These are phyloP conservation scores for Ambispora gerdemannii DNA, from an alignment of 192 early-diverging fungal species.

Conservation along the genomic window DNA sequence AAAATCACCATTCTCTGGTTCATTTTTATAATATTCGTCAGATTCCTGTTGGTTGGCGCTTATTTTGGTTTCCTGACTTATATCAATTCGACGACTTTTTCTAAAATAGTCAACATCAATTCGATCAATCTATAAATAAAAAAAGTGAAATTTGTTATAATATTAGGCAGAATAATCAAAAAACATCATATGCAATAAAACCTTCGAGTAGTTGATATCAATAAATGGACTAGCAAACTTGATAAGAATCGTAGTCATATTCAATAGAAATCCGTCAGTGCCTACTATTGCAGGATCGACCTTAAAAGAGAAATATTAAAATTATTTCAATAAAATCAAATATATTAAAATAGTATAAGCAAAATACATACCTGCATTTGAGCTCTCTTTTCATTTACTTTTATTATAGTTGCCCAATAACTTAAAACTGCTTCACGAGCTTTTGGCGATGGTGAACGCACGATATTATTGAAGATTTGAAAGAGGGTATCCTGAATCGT, in stretches of 20 bases:
- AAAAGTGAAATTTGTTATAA: not conserved
- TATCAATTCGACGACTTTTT: constrained; percentile 54
- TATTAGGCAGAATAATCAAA: not conserved
- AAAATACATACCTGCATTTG: constrained; percentile 61
- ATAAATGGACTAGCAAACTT: constrained; percentile 82
- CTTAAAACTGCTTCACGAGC: constrained; percentile 57
- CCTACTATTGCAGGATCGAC: constrained; percentile 72
- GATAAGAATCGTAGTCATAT: constrained; percentile 63
- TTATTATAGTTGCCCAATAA: constrained; percentile 62
- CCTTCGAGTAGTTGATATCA: constrained; percentile 68
- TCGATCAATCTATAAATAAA: constrained; percentile 52
- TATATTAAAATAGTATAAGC: not conserved
- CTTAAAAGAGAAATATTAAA: constrained; percentile 66
- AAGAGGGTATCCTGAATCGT: constrained; percentile 38
- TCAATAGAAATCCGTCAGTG: constrained; percentile 84
- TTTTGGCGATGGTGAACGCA: constrained; percentile 57
- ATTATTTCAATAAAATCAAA: not conserved
- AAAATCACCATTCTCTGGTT: not conserved
- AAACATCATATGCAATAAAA: constrained; percentile 34
- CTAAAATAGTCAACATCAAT: constrained; percentile 76
- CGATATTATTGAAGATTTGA: constrained; percentile 55
- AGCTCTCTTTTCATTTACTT: constrained; percentile 65
- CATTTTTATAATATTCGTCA: constrained; percentile 53
- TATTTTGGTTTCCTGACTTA: constrained; percentile 75
- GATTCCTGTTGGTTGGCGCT: constrained; percentile 67